Evolutionary conservation across 176 grass and related monocot genomes (phyloP).

Genomic region (Poa annua): DNA sequence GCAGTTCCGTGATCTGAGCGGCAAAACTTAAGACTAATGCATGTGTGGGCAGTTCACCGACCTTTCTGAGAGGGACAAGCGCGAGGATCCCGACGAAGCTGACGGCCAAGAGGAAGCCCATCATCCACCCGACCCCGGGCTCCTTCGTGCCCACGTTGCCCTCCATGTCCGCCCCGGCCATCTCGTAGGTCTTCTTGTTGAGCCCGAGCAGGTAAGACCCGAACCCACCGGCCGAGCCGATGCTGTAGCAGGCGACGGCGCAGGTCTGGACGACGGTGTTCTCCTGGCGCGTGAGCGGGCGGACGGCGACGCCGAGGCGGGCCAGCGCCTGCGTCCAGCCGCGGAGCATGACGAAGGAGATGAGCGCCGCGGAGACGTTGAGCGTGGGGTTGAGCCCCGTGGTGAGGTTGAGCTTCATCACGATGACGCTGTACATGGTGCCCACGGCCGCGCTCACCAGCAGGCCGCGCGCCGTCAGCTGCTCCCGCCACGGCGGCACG

Average conservation of each 20-base stretch:
- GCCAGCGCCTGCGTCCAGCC: constrained; percentile 71
- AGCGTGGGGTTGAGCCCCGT: constrained; percentile 87
- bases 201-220: constrained; percentile 84
- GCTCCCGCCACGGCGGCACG: constrained; percentile 69
- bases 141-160: constrained; percentile 93
- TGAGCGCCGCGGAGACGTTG: constrained; percentile 90
- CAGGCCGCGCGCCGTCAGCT: constrained; percentile 78
- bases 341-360: constrained; percentile 88
- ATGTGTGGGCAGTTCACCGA: constrained; percentile 37
- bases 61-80: constrained; percentile 92
- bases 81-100: constrained; percentile 82
- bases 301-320: constrained; percentile 54
- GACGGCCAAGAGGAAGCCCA: constrained; percentile 69
- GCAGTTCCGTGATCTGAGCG: neutral
- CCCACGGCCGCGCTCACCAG: constrained; percentile 74
- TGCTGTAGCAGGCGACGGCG: constrained; percentile 94
- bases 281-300: constrained; percentile 91
- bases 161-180: constrained; percentile 67
- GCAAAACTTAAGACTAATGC: neutral
- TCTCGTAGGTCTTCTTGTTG: constrained; percentile 88
- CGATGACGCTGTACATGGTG: constrained; percentile 85
- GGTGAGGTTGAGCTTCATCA: constrained; percentile 92
- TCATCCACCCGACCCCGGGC: constrained; percentile 86
- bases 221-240: constrained; percentile 82
- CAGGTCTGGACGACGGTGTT: constrained; percentile 97